phyloP scores from a whole-genome alignment of 352 stramenopile genomes.

The Pythium rishiriense region DNA sequence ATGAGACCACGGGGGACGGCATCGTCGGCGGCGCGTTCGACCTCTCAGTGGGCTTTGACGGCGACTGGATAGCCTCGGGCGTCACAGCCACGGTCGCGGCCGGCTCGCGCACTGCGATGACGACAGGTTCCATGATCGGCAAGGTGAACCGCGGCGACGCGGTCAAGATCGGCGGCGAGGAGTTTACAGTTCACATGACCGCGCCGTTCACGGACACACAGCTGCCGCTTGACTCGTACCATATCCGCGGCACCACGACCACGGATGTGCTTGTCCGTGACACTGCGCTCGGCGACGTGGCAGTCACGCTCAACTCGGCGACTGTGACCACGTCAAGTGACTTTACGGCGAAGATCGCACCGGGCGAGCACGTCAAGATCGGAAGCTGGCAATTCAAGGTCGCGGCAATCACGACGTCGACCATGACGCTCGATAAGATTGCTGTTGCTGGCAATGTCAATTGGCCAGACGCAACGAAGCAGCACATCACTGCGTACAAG shows the following conservation, averaged over 20 bases:
- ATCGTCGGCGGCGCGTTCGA: constrained; percentile 66
- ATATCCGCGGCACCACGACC: constrained; percentile 43
- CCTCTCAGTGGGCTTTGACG: constrained; percentile 72
- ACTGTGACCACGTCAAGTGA: constrained; percentile 46
- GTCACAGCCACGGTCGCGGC: constrained; percentile 44
- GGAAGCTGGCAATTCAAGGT: constrained; percentile 50
- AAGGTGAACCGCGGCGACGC: constrained; percentile 66
- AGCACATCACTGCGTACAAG: constrained; percentile 64
- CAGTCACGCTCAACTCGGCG: constrained; percentile 37
- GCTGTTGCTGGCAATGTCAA: constrained; percentile 17
- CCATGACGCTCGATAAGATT: constrained; percentile 42
- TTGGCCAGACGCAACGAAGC: constrained; percentile 39
- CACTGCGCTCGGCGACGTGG: constrained; percentile 65
- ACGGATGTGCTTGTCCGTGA: constrained; percentile 50
- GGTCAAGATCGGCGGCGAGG: constrained; percentile 52
- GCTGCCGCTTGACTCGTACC: constrained; percentile 69
- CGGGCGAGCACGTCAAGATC: constrained; percentile 62
- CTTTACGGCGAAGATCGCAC: constrained; percentile 36
- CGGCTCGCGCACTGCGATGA: constrained; percentile 51
- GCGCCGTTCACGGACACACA: constrained; percentile 69
- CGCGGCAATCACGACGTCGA: constrained; percentile 25
- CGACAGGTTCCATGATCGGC: constrained; percentile 53
- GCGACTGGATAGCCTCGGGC: constrained; percentile 40
- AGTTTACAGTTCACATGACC: constrained; percentile 62
- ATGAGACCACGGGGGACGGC: constrained; percentile 29